These are phyloP conservation scores for Omphalea diandra DNA, from an alignment of 441 rosid genomes.

Conservation along the genomic window DNA sequence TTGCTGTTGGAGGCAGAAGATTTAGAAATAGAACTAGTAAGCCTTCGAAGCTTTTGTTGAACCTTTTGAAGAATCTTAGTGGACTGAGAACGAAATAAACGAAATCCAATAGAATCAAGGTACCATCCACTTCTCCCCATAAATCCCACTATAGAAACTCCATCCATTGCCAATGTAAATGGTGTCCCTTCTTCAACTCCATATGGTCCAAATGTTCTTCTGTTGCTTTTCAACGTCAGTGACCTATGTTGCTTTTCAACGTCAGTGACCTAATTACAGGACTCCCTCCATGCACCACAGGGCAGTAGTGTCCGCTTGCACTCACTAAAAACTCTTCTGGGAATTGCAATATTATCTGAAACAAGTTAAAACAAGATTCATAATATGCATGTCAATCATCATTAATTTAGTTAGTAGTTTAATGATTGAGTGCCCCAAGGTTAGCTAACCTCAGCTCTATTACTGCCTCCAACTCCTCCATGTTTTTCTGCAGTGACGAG, in stretches of 20 bases:
- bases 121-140: slow-evolving; percentile 76
- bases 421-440: too few species aligned
- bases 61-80: slow-evolving; percentile 47
- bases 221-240: slow-evolving; percentile 64
- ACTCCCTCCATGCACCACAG: slow-evolving; percentile 49
- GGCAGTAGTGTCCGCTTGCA: slow-evolving; percentile 58
- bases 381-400: too few species aligned
- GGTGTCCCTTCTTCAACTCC: slow-evolving; percentile 76
- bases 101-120: slow-evolving; percentile 67
- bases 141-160: slow-evolving; percentile 59
- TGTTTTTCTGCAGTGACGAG: slow-evolving; percentile 54
- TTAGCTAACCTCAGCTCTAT: slow-evolving; percentile 52
- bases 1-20: slow-evolving; percentile 4
- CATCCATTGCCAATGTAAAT: slow-evolving; percentile 52
- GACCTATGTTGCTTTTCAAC: too few species aligned
- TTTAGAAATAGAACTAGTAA: slow-evolving; percentile 32
- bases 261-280: slow-evolving; percentile 68
- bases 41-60: slow-evolving; percentile 46
- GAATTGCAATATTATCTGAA: slow-evolving; percentile 65
- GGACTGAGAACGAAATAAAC: slow-evolving; percentile 42
- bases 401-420: too few species aligned
- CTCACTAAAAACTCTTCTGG: slow-evolving; percentile 69
- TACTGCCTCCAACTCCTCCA: slow-evolving; percentile 69
- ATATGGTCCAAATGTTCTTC: slow-evolving; percentile 57
- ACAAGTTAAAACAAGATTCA: too few species aligned